Percentiles rank a stretch among this genome's conserved stretches.
phyloP scores from a whole-genome alignment of 2,329 filamentous ascomycete genomes.

The Clarireedia sp. region DNA sequence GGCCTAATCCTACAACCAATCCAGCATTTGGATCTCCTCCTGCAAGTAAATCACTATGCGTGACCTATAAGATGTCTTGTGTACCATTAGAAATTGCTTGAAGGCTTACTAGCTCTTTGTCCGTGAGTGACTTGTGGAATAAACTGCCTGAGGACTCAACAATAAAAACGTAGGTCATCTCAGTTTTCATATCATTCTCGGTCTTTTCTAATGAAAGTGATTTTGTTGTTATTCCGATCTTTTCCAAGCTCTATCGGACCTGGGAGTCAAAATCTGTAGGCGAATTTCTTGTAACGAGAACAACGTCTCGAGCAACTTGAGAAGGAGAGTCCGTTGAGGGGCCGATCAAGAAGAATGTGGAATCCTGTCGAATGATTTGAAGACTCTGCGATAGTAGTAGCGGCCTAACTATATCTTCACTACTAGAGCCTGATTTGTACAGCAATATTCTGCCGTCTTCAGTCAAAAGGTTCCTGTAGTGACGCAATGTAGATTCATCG shows the following conservation, averaged over 20 bases:
- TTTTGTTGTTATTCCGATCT: not conserved
- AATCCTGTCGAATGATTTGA: not conserved
- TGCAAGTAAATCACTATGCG: constrained; percentile 4
- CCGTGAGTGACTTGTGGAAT: not conserved
- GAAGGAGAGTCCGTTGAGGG: too few relatives aligned
- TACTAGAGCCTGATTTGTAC: not conserved
- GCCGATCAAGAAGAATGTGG: not conserved
- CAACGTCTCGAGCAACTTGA: not conserved
- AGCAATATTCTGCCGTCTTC: not conserved
- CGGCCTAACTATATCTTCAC: not conserved
- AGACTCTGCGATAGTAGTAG: not conserved
- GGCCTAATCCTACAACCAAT: constrained; percentile 7
- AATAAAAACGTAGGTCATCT: not conserved
- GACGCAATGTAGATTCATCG: not conserved
- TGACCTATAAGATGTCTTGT: constrained; percentile 7
- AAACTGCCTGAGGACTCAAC: not conserved
- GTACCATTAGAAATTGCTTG: not conserved
- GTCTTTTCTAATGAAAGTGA: not conserved
- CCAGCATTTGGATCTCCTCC: constrained; percentile 1
- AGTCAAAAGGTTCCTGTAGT: not conserved
- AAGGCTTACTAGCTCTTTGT: not conserved
- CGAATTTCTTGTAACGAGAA: not conserved
- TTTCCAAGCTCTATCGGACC: not conserved
- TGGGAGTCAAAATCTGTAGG: not conserved
- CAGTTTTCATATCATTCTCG: not conserved